Percentiles rank a stretch among this genome's conserved stretches.
Evolutionary conservation across 1,139 yeast species (phyloP).

Genomic region (Scheffersomyces titani): DNA sequence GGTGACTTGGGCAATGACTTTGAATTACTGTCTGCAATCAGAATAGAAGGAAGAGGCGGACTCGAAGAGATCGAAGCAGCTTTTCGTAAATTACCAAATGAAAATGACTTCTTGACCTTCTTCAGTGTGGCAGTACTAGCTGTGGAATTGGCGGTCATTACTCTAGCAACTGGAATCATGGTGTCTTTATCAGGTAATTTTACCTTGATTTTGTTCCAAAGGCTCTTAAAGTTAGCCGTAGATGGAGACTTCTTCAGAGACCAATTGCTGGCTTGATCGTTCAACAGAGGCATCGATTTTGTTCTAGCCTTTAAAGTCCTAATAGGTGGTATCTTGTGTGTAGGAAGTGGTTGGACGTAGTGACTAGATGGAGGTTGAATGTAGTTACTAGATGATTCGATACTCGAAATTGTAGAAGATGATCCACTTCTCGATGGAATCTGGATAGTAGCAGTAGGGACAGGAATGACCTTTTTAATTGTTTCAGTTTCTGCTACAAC

Average conservation of each 20-base stretch:
- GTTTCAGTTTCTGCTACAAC: neutral
- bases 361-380: neutral
- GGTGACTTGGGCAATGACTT: neutral
- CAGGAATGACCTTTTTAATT: neutral
- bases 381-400: neutral
- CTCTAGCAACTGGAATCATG: neutral
- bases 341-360: neutral
- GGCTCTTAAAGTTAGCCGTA: conserved; percentile 12
- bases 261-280: neutral
- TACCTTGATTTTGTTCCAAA: conserved; percentile 8
- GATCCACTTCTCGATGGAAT: neutral
- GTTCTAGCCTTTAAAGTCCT: neutral
- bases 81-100: conserved; percentile 14
- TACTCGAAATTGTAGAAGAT: neutral
- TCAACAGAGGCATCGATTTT: neutral
- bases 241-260: conserved; percentile 9
- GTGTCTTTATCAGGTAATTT: neutral
- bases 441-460: neutral
- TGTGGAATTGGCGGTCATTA: neutral
- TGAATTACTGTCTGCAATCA: conserved; percentile 8
- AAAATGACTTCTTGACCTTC: conserved; percentile 14
- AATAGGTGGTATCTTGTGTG: neutral
- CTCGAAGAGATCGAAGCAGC: neutral
- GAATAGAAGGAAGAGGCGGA: conserved; percentile 1
- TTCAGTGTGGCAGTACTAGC: neutral